phyloP scores from a whole-genome alignment of 345 rosid genomes.

The Chamaenerion angustifolium region DNA sequence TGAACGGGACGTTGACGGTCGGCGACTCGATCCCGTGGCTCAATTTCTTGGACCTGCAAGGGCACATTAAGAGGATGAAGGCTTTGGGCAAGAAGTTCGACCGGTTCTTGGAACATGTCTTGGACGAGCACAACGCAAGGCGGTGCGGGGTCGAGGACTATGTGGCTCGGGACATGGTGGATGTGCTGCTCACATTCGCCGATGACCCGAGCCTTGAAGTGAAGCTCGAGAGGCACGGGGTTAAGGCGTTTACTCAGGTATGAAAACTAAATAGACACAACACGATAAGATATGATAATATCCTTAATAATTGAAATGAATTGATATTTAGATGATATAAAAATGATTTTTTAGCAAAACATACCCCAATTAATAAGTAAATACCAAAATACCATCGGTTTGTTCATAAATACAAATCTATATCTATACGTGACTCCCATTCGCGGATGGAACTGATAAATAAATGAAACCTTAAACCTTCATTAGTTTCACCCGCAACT shows the following conservation, averaged over 20 bases:
- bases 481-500: no score
- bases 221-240: conserved; percentile 47
- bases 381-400: no score
- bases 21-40: conserved; percentile 67
- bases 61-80: conserved; percentile 59
- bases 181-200: conserved; percentile 46
- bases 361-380: no score
- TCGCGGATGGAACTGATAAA: no score
- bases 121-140: conserved; percentile 39
- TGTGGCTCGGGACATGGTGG: conserved; percentile 52
- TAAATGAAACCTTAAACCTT: no score
- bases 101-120: conserved; percentile 41
- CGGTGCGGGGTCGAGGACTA: conserved; percentile 20
- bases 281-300: no score
- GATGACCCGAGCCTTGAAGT: conserved; percentile 45
- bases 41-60: conserved; percentile 45
- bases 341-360: no score
- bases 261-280: no score
- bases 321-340: no score
- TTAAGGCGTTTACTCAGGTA: conserved; percentile 54
- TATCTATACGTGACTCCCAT: no score
- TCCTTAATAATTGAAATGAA: no score
- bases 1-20: conserved; percentile 47
- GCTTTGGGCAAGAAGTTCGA: conserved; percentile 39
- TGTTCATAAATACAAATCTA: no score